Base-by-base conservation (phyloP, 768 basidiomycete genomes). In the Boletus pseudopeckii region DNA sequence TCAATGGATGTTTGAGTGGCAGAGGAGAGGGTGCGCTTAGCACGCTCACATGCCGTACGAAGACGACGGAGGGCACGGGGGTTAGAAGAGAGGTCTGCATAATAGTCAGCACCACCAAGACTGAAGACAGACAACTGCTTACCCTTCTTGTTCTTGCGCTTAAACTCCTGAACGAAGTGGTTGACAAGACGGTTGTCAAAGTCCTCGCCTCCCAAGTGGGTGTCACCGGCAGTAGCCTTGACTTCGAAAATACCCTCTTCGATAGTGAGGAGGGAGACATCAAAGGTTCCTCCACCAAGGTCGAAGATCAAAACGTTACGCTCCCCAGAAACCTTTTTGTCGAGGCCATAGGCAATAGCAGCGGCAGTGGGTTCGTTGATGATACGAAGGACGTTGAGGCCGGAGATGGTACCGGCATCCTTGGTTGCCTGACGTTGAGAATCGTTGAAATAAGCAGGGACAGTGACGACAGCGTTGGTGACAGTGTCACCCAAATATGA, bases 351-450 rank as follows among this genome's bases (percentile, higher is more conserved):
- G 34, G 95, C 95, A 66, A 98, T 98, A 59, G 95, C 95, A 48
- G 96, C 96, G 38, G 96, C 96, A 44, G 96, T 98, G 37, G 96
- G 94, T 74, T 98, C 96, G 77, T 98, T 98, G 78, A 98, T 96
- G 73, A 98, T 97, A 77, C 96, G 93, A 67, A 96, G 90, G 56
- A 98, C 90, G 70, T 96, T 93, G 61, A 98, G 76, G 58, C 96
- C 96, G 18, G 93, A 82, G 65, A 98, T 98, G 56, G 83, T 84
- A 63, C 96, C 96, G 36, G 96, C 94, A 67, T 98, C 96, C 79
- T 97, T 98, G 65, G 96, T 98, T 20, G 96, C 96, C 68, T 96
- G 93, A 70, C 96, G 90, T 71, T 98, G 96, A 24, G 96, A 95
- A 78, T 98, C 94, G 74, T 98, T 98, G 82, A 98, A 98, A 80